Percentiles rank a stretch among this genome's conserved stretches.
phyloP scores from a whole-genome alignment of 192 early-diverging fungal species.

The Coemansia erecta region DNA sequence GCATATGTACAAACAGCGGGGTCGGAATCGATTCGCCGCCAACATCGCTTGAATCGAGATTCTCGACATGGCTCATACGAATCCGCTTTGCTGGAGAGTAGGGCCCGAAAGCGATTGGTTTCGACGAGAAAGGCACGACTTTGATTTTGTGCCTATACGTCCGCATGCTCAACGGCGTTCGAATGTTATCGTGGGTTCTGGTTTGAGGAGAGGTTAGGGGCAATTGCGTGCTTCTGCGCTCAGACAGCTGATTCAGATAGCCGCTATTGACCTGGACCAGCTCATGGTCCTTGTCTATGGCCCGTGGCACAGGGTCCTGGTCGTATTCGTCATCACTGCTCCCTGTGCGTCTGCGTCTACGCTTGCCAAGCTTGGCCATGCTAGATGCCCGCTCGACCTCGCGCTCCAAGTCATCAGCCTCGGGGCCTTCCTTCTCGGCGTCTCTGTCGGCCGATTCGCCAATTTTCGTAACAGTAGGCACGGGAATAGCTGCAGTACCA shows the following conservation, averaged over 20 bases:
- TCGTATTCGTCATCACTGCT: constrained; percentile 20
- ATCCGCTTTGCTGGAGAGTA: constrained; percentile 44
- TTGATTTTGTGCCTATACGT: background rate
- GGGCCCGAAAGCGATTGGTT: too few relatives aligned
- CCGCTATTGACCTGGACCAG: background rate
- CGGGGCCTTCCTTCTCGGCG: too few relatives aligned
- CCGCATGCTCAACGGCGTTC: constrained; percentile 6
- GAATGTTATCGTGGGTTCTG: background rate
- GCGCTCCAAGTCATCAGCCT: background rate
- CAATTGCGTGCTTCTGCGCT: background rate
- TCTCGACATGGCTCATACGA: constrained; percentile 26
- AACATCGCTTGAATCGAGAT: constrained; percentile 4
- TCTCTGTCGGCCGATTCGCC: background rate
- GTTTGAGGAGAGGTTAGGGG: background rate
- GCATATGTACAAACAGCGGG: background rate
- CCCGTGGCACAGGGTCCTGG: constrained; percentile 21
- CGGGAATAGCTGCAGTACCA: too few relatives aligned
- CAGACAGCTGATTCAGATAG: constrained; percentile 5
- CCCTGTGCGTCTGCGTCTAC: constrained; percentile 37
- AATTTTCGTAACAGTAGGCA: background rate
- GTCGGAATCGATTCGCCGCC: background rate
- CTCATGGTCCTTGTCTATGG: constrained; percentile 12
- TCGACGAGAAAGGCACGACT: background rate
- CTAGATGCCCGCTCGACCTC: constrained; percentile 2
- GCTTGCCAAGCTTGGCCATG: constrained; percentile 25